Percentiles rank a stretch among this genome's conserved stretches.
phyloP scores from a whole-genome alignment of 441 rosid genomes.

The Jatropha multifida region DNA sequence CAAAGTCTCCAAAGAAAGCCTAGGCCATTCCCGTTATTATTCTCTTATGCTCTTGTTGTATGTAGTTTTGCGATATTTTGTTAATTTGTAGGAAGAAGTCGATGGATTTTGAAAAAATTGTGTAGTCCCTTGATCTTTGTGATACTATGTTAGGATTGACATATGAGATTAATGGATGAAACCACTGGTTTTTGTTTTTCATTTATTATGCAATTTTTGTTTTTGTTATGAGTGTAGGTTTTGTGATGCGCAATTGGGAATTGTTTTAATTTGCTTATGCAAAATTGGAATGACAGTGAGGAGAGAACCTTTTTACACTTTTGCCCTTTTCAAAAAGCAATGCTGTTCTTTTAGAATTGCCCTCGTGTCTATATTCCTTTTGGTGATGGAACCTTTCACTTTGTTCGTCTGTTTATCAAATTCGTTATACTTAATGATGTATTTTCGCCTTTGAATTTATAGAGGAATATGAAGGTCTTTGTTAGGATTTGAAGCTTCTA shows the following conservation, averaged over 20 bases:
- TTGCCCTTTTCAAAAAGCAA: not conserved
- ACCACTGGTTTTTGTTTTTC: not conserved
- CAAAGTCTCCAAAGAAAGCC: slow-evolving; percentile 26
- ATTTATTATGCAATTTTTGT: not conserved
- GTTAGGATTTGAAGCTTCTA: too few relatives aligned
- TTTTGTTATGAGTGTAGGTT: not conserved
- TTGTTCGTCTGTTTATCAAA: too few relatives aligned
- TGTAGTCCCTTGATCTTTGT: not conserved
- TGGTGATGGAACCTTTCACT: too few relatives aligned
- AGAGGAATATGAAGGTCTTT: too few relatives aligned
- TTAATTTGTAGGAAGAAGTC: not conserved
- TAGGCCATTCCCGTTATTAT: not conserved
- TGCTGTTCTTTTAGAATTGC: not conserved
- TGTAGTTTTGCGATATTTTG: not conserved
- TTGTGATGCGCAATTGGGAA: not conserved
- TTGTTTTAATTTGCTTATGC: not conserved
- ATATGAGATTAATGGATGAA: slow-evolving; percentile 14
- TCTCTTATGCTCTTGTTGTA: not conserved
- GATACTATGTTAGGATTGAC: not conserved
- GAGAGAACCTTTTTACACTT: not conserved
- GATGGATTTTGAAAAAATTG: not conserved
- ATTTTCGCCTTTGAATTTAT: too few relatives aligned
- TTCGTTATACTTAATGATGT: too few relatives aligned
- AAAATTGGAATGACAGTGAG: not conserved
- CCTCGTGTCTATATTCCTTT: not conserved